These are phyloP conservation scores for Letharia lupina DNA, from an alignment of 495 filamentous ascomycete genomes.

Conservation along the genomic window DNA sequence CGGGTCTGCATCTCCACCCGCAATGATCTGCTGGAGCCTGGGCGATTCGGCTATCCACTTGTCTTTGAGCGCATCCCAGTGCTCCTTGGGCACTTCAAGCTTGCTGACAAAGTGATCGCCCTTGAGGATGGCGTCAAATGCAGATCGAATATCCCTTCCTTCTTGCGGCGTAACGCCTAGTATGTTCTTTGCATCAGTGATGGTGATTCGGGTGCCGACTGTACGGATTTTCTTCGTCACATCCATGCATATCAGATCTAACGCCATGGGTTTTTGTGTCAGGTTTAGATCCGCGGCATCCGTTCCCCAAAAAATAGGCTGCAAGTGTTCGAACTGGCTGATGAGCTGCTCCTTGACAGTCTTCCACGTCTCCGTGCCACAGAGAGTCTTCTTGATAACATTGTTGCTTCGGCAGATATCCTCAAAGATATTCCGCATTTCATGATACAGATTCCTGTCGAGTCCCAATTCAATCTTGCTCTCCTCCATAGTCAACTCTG, in stretches of 20 bases:
- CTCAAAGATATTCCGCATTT: slow-evolving; percentile 59
- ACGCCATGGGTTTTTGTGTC: slow-evolving; percentile 50
- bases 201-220: slow-evolving; percentile 51
- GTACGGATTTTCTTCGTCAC: slow-evolving; percentile 73
- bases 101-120: slow-evolving; percentile 67
- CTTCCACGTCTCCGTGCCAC: slow-evolving; percentile 66
- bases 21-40: slow-evolving; percentile 49
- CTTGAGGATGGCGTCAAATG: slow-evolving; percentile 59
- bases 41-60: slow-evolving; percentile 56
- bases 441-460: slow-evolving; percentile 52
- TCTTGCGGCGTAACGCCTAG: slow-evolving; percentile 66
- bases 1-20: slow-evolving; percentile 40
- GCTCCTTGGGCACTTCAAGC: slow-evolving; percentile 58
- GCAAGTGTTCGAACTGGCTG: slow-evolving; percentile 55
- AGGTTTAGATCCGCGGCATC: slow-evolving; percentile 40
- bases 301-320: slow-evolving; percentile 49
- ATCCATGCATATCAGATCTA: slow-evolving; percentile 74
- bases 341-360: slow-evolving; percentile 60
- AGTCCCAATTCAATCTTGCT: slow-evolving; percentile 61
- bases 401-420: slow-evolving; percentile 55
- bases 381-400: slow-evolving; percentile 65
- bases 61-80: slow-evolving; percentile 62
- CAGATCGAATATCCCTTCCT: slow-evolving; percentile 54
- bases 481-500: slow-evolving; percentile 74
- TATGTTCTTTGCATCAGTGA: slow-evolving; percentile 64